Evolutionary conservation across 164 flowering plant genomes (phyloP).

Genomic region (Umbellularia californica): DNA sequence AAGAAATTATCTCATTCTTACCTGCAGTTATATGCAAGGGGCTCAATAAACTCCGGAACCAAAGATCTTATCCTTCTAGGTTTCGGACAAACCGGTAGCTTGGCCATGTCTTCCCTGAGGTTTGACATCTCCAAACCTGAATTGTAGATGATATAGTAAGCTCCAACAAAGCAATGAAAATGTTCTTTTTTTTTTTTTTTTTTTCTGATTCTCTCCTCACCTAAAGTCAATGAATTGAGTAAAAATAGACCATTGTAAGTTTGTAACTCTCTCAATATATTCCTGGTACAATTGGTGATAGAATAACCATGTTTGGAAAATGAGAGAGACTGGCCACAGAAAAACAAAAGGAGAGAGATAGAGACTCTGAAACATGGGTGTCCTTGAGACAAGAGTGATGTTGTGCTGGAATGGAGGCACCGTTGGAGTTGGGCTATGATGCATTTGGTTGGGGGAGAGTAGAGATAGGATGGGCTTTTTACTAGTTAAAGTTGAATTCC

Average conservation of each 20-base stretch:
- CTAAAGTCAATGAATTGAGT: constrained; percentile 2
- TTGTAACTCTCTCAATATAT: not conserved
- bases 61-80: constrained; percentile 42
- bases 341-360: constrained; percentile 3
- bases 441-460: constrained; percentile 40
- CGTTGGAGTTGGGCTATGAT: not conserved
- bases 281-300: not conserved
- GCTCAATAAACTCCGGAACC: constrained; percentile 44
- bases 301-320: not conserved
- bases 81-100: constrained; percentile 48
- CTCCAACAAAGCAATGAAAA: constrained; percentile 18
- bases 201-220: not conserved
- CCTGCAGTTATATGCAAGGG: constrained; percentile 41
- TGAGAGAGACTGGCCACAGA: not conserved
- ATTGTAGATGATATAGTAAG: constrained; percentile 8
- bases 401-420: not conserved
- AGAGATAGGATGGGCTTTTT: constrained; percentile 24
- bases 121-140: constrained; percentile 13
- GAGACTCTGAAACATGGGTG: not conserved
- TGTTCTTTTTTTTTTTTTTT: not conserved
- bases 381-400: not conserved
- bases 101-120: constrained; percentile 2
- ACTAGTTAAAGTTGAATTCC: constrained; percentile 13
- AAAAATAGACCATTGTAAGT: not conserved
- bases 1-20: not conserved